Percentiles rank a stretch among this genome's conserved stretches.
Conservation (phyloP, 108 stramenopile genomes). For the Discostella pseudostelligera region DNA sequence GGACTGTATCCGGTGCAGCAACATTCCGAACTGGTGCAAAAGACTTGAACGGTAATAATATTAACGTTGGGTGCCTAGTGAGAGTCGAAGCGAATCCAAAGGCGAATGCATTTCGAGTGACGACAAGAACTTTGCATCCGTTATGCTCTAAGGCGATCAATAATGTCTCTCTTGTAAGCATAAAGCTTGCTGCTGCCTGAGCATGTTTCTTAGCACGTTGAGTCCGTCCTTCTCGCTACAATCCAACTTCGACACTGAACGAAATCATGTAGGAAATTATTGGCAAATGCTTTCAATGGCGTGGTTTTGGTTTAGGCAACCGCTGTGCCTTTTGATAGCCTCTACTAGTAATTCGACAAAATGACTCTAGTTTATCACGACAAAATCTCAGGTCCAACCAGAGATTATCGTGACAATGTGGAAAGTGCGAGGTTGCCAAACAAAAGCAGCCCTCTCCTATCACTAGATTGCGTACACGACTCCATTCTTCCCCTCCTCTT, state of each 20-base stretch:
- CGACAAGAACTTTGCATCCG: conserved; percentile 89
- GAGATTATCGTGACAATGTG: too few relatives aligned
- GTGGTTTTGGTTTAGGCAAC: too few relatives aligned
- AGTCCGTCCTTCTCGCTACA: too few relatives aligned
- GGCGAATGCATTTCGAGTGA: conserved; percentile 87
- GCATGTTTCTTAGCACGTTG: too few relatives aligned
- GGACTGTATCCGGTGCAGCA: conserved; percentile 87
- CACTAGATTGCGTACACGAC: conserved; percentile 10
- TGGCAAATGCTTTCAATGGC: too few relatives aligned
- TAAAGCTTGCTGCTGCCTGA: conserved; percentile 58
- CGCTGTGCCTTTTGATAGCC: too few relatives aligned
- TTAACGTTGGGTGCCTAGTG: conserved; percentile 7
- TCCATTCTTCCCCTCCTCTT: conserved; percentile 16
- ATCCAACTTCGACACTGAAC: too few relatives aligned
- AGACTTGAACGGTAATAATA: conserved; percentile 84
- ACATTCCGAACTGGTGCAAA: conserved; percentile 87
- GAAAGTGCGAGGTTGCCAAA: too few relatives aligned
- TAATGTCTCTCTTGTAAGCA: conserved; percentile 89
- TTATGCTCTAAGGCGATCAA: conserved; percentile 86
- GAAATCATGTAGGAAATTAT: too few relatives aligned
- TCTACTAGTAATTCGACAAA: conserved; percentile 62
- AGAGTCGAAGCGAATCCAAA: conserved; percentile 89
- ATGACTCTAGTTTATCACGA: too few relatives aligned
- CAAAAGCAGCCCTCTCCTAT: neutral
- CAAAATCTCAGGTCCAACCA: too few relatives aligned